Base-by-base conservation (phyloP, 352 stramenopile species). In the Globisporangium alternatum region DNA sequence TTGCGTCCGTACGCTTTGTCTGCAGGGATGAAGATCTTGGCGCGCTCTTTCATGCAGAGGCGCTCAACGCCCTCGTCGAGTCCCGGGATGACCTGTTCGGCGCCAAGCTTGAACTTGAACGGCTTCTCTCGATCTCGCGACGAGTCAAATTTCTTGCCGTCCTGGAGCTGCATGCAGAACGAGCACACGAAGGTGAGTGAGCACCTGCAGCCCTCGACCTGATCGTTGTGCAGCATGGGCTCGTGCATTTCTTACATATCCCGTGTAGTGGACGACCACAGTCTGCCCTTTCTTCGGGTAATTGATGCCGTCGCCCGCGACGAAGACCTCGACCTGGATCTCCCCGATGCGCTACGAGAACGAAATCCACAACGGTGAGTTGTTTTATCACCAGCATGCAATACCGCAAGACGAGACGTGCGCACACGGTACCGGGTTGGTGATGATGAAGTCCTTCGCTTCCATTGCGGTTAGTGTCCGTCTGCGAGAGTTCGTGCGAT, bases 21-120 rank as follows among this genome's bases (percentile, higher is more conserved):
- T 2, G 87, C 69, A 31, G 90, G 88, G n/a, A 97, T 87, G 54
- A 89, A 93, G 13, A 97, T 73, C 66, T 95, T 96, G 21, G 85
- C 90, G 9, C 86, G 75, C 37, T 97, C 86, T 30, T 91, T 91
- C 74, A 96, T 91, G 53, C 81, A 91, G 17, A 97, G 72, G 8
- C 80, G 76, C 66, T 89, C 82, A 5, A 93, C 80, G 7, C 86
- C 89, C 69, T 95, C 83, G 62, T 97, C 86, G 3, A 97, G 70
- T 2, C 89, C 90, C 22, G 86, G 81, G 53, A 97, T 97, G 37
- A 97, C 89, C 66, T 97, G 90, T 39, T 96, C 89, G 5, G 79
- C 83, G 3, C 89, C 89, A 19, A 97, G 72, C 67, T 93, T 93
- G 68, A 97, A 97, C 74, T 92, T 92, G 70, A 97, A 96, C 3